Base-by-base conservation (phyloP, 164 flowering plant species). In the Taxillus chinensis region DNA sequence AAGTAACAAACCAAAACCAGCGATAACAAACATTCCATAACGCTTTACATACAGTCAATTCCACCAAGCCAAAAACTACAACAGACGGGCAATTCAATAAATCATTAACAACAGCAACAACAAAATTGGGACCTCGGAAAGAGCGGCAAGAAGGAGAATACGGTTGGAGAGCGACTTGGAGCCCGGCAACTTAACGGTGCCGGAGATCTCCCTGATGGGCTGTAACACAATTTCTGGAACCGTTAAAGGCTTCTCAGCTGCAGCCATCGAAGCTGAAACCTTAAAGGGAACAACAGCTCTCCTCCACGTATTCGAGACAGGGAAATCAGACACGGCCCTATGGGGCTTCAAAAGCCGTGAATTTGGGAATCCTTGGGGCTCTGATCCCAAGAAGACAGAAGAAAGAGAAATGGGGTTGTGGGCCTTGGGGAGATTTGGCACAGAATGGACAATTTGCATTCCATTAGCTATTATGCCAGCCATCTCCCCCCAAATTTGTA, bases 161-260 rank as follows among this genome's bases (percentile, higher is more conserved):
- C 99, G 86, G 76, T 95, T 95, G 10, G 99, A 95, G n/a, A 95
- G 73, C 5, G 99, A 95, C 75, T 95, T 95, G 3, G 97, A 95
- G n/a, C 99, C 99, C 0, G 99, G 99, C 67, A 93, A 80, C 70
- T 70, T 82, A 59, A 93, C 80, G 12, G 74, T 70, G 11, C 97
- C 99, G 8, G 91, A 82, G 77, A 93, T 90, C 63, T 90, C 91
- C 55, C 74, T 77, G 64, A 93, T 93, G 56, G 99, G 99, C 63
- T 89, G 86, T 81, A 95, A 68, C 59, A 85, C 86, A 58, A 93
- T 84, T 81, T 88, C 95, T n/a, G 93, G 86, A 49, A 54, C 82
- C 38, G 68, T 72, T 2, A 89, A 82, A 5, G 87, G 83, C 80
- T 84, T 89, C 78, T 84, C 92, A 1, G 86, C 61, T 1, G 92